These are phyloP conservation scores for Penicillium tannophilum DNA, from an alignment of 495 filamentous ascomycete genomes.

Conservation along the genomic window DNA sequence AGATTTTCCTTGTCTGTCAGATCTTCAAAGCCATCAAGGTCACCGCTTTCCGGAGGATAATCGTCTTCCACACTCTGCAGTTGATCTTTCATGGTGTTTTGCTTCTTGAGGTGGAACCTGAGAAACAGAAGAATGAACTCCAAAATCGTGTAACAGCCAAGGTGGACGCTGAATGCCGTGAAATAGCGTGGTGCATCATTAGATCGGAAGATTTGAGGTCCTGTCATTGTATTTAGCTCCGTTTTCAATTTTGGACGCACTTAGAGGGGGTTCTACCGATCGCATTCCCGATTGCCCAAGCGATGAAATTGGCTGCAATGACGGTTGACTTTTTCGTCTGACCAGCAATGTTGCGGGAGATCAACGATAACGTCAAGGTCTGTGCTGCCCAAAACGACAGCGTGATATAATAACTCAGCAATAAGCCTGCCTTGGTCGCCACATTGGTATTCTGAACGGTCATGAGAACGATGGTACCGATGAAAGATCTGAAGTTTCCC, in stretches of 20 bases:
- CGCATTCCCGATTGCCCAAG: slow-evolving; percentile 22
- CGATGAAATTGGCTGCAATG: slow-evolving; percentile 21
- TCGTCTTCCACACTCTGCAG: slow-evolving; percentile 6
- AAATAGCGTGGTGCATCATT: slow-evolving; percentile 24
- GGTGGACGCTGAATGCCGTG: slow-evolving; percentile 10
- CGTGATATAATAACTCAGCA: slow-evolving; percentile 53
- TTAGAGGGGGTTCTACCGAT: slow-evolving; percentile 5
- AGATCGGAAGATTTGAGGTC: slow-evolving; percentile 31
- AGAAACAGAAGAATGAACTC: slow-evolving; percentile 11
- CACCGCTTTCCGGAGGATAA: background rate
- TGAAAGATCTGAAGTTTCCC: slow-evolving; percentile 28
- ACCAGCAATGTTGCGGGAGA: slow-evolving; percentile 57
- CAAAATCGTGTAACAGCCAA: slow-evolving; percentile 17
- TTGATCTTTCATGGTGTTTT: slow-evolving; percentile 8
- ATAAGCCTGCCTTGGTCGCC: slow-evolving; percentile 36
- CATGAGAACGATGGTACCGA: slow-evolving; percentile 55
- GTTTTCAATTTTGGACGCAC: background rate
- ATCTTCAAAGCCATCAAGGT: slow-evolving; percentile 12
- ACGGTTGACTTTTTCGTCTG: slow-evolving; percentile 58
- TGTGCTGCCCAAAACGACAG: slow-evolving; percentile 48
- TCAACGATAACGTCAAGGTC: slow-evolving; percentile 48
- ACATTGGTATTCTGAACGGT: slow-evolving; percentile 39
- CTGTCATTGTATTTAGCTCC: background rate
- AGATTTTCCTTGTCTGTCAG: slow-evolving; percentile 12
- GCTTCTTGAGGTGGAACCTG: slow-evolving; percentile 5